Base-by-base conservation (phyloP, 805 yeast species). In the Sugiyamaella smithiae region DNA sequence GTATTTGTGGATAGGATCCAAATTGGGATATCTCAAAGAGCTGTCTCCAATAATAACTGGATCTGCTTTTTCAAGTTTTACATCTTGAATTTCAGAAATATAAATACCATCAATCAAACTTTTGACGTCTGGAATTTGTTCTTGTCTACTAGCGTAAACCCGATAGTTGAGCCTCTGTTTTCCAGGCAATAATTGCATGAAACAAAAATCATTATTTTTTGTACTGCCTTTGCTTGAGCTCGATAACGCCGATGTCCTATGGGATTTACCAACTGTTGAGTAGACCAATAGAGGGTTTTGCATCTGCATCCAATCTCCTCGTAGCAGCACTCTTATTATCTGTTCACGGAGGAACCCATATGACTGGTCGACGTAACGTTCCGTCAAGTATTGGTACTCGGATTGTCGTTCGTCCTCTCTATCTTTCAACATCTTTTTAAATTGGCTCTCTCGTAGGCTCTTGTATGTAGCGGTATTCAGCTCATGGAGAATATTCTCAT, bases 341-440 rank as follows among this genome's bases (percentile, higher is more conserved):
- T 85, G 93, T 62, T 85, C 89, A 49, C 78, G 77, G 12, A 87
- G 88, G 62, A 85, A 85, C 32, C 81, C 83, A 49, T 74, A 68
- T 0, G 84, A 85, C 61, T 88, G 88, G 11, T 66, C 61, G 8
- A 73, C 62, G 49, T 85, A 69, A 25, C 73, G 64, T 2, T 65
- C 63, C 58, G 79, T 76, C 59, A 87, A 83, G 24, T 68, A 72
- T 1, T 56, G 51, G 36, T 80, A 70, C 35, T 74, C 71, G 0
- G 58, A 47, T 1, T 69, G 62, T 82, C 91, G 83, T 9, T 62
- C 59, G 0, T 51, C 49, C 8, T 62, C 52, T 22, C 76, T 76
- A 14, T 49, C 43, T 29, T 40, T 41, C 38, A 55, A 60, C 8
- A 56, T 43, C 8, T 65, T 63, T 12, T 64, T 55, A 19, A 84